Evolutionary conservation across 2,329 filamentous ascomycete genomes (phyloP).

Genomic region (Sporothrix curviconia): DNA sequence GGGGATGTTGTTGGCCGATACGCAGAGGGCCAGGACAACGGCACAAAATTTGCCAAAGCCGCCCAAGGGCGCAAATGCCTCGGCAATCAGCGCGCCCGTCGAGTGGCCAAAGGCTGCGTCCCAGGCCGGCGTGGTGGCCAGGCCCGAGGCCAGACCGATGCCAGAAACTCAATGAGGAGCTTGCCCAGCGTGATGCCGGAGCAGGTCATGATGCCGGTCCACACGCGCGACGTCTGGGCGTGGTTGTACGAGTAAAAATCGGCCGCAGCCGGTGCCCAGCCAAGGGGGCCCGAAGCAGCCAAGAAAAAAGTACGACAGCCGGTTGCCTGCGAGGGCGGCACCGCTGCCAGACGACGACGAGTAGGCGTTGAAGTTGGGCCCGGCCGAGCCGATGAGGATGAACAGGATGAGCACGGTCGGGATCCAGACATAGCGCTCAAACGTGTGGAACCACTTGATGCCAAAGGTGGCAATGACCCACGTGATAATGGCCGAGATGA

Average conservation of each 20-base stretch:
- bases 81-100: constrained; percentile 58
- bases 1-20: constrained; percentile 60
- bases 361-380: constrained; percentile 50
- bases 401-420: constrained; percentile 56
- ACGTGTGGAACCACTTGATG: constrained; percentile 60
- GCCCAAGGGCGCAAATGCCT: constrained; percentile 52
- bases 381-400: constrained; percentile 56
- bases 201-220: constrained; percentile 50
- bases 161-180: constrained; percentile 54
- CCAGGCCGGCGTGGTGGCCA: constrained; percentile 47
- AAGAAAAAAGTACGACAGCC: constrained; percentile 65
- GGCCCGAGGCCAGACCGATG: constrained; percentile 55
- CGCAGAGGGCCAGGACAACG: constrained; percentile 56
- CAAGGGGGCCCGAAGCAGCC: constrained; percentile 57
- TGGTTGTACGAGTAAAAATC: constrained; percentile 58
- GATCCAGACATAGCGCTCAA: constrained; percentile 61
- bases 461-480: constrained; percentile 62
- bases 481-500: constrained; percentile 56
- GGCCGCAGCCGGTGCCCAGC: constrained; percentile 56
- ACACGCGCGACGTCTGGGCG: constrained; percentile 22
- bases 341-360: constrained; percentile 44
- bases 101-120: constrained; percentile 49
- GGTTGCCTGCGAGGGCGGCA: constrained; percentile 47
- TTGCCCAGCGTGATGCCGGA: constrained; percentile 51
- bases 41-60: constrained; percentile 61